Evolutionary conservation across 2,329 filamentous ascomycete genomes (phyloP).

Genomic region (Elsinoe australis): DNA sequence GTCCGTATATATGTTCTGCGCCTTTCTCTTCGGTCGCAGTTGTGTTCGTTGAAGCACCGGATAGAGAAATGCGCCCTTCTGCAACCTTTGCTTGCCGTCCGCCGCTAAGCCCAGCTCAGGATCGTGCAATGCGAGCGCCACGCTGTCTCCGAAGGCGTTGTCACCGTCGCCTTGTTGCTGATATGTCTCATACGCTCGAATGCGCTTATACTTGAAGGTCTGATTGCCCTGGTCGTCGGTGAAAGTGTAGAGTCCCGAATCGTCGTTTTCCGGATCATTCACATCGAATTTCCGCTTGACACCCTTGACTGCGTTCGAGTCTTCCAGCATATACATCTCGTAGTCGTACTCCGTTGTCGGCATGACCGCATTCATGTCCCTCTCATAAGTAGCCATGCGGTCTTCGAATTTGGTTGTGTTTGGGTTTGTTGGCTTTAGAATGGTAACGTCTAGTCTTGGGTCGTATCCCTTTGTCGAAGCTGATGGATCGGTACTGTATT

Average conservation of each 20-base stretch:
- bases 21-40: slow-evolving; percentile 44
- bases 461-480: slow-evolving; percentile 46
- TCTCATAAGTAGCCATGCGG: slow-evolving; percentile 40
- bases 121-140: slow-evolving; percentile 53
- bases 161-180: slow-evolving; percentile 45
- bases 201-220: slow-evolving; percentile 49
- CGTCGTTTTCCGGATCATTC: slow-evolving; percentile 46
- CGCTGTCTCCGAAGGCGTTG: slow-evolving; percentile 47
- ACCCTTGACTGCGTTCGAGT: slow-evolving; percentile 39
- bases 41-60: slow-evolving; percentile 51
- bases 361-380: slow-evolving; percentile 44
- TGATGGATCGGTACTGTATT: slow-evolving; percentile 54
- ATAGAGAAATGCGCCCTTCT: slow-evolving; percentile 55
- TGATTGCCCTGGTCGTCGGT: slow-evolving; percentile 28
- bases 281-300: slow-evolving; percentile 51
- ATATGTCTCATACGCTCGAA: slow-evolving; percentile 54
- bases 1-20: slow-evolving; percentile 29
- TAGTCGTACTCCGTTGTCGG: slow-evolving; percentile 52
- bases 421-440: slow-evolving; percentile 48
- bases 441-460: slow-evolving; percentile 50
- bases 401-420: slow-evolving; percentile 39
- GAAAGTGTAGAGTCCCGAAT: slow-evolving; percentile 45
- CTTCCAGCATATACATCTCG: slow-evolving; percentile 51
- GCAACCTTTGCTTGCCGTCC: slow-evolving; percentile 33
- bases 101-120: slow-evolving; percentile 31